Evolutionary conservation across 768 basidiomycete genomes (phyloP).

Genomic region (Glaciozyma antarctica): DNA sequence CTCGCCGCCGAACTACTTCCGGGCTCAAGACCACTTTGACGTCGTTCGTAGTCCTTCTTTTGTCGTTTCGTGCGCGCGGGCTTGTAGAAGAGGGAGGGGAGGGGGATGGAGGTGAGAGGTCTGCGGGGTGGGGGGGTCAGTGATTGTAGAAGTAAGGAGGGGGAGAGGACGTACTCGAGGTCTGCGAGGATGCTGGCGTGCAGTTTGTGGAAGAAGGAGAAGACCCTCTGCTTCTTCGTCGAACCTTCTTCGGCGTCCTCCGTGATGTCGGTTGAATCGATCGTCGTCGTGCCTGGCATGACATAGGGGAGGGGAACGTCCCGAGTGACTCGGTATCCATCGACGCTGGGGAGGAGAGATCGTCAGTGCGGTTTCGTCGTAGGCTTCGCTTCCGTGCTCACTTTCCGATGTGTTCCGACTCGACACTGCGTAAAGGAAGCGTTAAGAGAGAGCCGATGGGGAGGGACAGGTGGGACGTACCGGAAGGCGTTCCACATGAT

Average conservation of each 20-base stretch:
- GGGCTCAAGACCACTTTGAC: too few relatives aligned
- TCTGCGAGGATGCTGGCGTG: constrained; percentile 11
- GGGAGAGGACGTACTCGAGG: background rate
- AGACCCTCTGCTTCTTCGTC: constrained; percentile 5
- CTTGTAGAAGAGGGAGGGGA: too few relatives aligned
- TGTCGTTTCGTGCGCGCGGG: too few relatives aligned
- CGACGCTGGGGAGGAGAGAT: constrained; percentile 57
- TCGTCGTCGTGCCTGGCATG: background rate
- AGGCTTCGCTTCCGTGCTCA: constrained; percentile 32
- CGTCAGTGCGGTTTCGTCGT: background rate
- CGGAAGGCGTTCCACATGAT: constrained; percentile 78
- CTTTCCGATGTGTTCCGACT: constrained; percentile 35
- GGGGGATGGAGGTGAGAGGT: too few relatives aligned
- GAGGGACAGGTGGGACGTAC: constrained; percentile 34
- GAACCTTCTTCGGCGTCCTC: background rate
- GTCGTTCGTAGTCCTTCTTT: too few relatives aligned
- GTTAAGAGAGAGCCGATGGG: background rate
- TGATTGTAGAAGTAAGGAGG: too few relatives aligned
- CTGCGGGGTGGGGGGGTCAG: too few relatives aligned
- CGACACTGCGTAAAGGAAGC: constrained; percentile 22
- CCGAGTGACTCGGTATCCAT: constrained; percentile 78
- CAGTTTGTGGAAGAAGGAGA: constrained; percentile 4
- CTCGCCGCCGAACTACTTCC: too few relatives aligned
- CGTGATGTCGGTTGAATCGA: constrained; percentile 4
- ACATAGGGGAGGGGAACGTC: constrained; percentile 75